A percentile compares a stretch with the other conserved stretches of the same genome.
These are phyloP conservation scores for Forsythia viridissima DNA, from an alignment of 257 asterid genomes.

Conservation along the genomic window DNA sequence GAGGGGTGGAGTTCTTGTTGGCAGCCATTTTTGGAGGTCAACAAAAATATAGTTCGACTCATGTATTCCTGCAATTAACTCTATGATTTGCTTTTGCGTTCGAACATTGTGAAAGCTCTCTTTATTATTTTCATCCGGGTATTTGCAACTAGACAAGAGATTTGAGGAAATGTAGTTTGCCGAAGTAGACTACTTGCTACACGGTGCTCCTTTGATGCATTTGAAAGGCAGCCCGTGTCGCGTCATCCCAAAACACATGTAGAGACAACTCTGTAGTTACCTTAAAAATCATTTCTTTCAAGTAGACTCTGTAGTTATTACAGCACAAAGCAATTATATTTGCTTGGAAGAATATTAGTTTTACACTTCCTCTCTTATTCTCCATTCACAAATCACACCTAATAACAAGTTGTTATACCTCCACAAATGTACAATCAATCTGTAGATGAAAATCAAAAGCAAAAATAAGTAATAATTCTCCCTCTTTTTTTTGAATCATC, in stretches of 20 bases:
- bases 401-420: slow-evolving; percentile 22
- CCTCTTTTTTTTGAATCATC: slow-evolving; percentile 15
- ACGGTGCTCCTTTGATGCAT: not conserved
- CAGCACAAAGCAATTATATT: not conserved
- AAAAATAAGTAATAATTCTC: not conserved
- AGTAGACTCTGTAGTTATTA: not conserved
- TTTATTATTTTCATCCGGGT: too few species aligned
- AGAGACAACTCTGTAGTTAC: not conserved
- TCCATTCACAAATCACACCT: slow-evolving; percentile 18
- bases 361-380: slow-evolving; percentile 8
- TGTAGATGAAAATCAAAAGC: slow-evolving; percentile 4
- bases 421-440: slow-evolving; percentile 20
- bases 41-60: too few species aligned
- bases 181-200: too few species aligned
- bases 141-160: too few species aligned
- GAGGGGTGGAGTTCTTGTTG: too few species aligned
- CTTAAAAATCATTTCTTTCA: not conserved
- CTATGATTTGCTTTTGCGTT: too few species aligned
- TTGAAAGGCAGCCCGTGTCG: too few species aligned
- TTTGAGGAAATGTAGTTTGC: too few species aligned
- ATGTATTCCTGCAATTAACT: too few species aligned
- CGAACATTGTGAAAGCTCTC: too few species aligned
- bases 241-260: too few species aligned
- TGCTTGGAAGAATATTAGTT: not conserved
- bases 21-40: too few species aligned